phyloP scores from a whole-genome alignment of 2,329 filamentous ascomycete species.

The Phyllosticta paracitricarpa region DNA sequence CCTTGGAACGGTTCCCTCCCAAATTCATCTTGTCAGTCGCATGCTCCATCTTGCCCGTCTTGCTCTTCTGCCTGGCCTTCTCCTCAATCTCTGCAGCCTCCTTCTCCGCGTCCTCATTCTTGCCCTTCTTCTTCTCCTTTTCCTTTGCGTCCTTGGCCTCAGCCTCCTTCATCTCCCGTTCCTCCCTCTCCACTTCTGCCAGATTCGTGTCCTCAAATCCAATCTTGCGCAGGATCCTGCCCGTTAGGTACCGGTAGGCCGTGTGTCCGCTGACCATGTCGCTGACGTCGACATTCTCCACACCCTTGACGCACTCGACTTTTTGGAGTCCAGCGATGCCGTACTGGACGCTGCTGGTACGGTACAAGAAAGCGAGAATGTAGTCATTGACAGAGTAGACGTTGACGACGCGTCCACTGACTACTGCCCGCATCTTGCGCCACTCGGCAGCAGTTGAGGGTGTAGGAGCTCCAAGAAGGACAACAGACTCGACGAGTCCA shows the following conservation, averaged over 20 bases:
- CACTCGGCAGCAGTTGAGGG: slow-evolving; percentile 64
- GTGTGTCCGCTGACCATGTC: slow-evolving; percentile 42
- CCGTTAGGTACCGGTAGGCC: slow-evolving; percentile 41
- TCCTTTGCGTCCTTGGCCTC: slow-evolving; percentile 36
- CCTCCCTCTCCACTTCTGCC: slow-evolving; percentile 37
- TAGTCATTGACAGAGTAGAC: slow-evolving; percentile 83
- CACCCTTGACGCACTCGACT: slow-evolving; percentile 57
- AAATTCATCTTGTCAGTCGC: slow-evolving; percentile 6
- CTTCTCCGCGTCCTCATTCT: slow-evolving; percentile 20
- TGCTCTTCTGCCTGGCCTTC: slow-evolving; percentile 6
- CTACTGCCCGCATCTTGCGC: slow-evolving; percentile 66
- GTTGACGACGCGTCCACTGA: slow-evolving; percentile 75
- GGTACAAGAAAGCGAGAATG: slow-evolving; percentile 78
- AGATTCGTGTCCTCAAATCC: slow-evolving; percentile 44
- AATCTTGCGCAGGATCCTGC: slow-evolving; percentile 40
- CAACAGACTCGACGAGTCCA: slow-evolving; percentile 72
- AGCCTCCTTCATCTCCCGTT: slow-evolving; percentile 26
- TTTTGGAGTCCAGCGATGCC: slow-evolving; percentile 77
- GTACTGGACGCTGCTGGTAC: slow-evolving; percentile 69
- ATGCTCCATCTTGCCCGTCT: neutral
- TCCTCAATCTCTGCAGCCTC: slow-evolving; percentile 6
- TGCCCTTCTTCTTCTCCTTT: slow-evolving; percentile 27
- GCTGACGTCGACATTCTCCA: slow-evolving; percentile 49
- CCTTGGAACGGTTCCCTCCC: neutral
- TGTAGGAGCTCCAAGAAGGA: slow-evolving; percentile 71